Base-by-base conservation (phyloP, 2,329 filamentous ascomycete species). In the Diplodia sapinea region DNA sequence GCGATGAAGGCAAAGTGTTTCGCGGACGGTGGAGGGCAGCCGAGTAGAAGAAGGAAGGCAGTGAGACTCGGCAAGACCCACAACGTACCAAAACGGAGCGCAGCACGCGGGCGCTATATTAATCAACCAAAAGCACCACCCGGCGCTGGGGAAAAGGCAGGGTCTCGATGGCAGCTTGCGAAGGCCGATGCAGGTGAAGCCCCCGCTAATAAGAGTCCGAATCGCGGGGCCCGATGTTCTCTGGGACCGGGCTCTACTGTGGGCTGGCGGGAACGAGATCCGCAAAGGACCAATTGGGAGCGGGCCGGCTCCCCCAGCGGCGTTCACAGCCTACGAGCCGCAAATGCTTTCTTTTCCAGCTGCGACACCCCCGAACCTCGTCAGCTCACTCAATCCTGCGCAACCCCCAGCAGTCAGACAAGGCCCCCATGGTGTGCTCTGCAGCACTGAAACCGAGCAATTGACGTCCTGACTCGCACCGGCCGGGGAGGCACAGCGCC, bases 361-460 rank as follows among this genome's bases (percentile, higher is more conserved):
- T 51, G 47, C 59, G 29, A 31, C 43, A 23, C 13, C 55, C 17
- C 59, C 33, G 17, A 2, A 15, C n/a, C 20, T 6, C 59, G 50
- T 63, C 59, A 40, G 59, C 47, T 51, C 26, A 63, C 43, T 20
- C 59, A 33, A 63, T 51, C 47, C 59, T 63, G 59, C 59, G 31
- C 40, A 20, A 62, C 57, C 40, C 43, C 23, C 57, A 62, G 57
- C 26, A 31, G 52, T 55, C 52, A 12, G 54, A 56, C 54, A 56
- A 56, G 33, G 54, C 54, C 29, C 26, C 57, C n/a, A 11, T 49
- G 43, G 47, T 17, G 59, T 31, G n/a, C 17, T 31, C 23, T 51
- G 31, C 43, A 51, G 26, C 40, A n/a, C 29, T 63, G 59, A 63
- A 52, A 63, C 59, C 43, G 47, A 63, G 59, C 59, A 51, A 63